Percentiles rank a stretch among this genome's conserved stretches.
Evolutionary conservation across 1,284 basidiomycete species (phyloP).

Genomic region (Rhizoctonia solani): DNA sequence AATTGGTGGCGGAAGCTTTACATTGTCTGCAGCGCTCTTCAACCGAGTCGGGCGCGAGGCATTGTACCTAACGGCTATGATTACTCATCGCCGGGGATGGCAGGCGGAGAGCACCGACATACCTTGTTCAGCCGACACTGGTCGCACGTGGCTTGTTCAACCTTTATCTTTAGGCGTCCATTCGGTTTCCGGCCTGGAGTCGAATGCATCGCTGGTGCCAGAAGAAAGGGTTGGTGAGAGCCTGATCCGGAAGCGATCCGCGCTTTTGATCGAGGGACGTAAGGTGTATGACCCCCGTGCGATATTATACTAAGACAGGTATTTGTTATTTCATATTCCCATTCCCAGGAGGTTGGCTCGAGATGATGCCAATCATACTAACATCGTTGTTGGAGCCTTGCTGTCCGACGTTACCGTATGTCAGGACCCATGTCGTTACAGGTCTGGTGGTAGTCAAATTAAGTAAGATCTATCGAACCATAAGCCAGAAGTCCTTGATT

Average conservation of each 20-base stretch:
- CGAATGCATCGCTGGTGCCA: neutral
- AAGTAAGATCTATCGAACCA: no score
- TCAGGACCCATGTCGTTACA: no score
- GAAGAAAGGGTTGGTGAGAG: neutral
- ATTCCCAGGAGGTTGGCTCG: neutral
- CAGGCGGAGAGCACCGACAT: neutral
- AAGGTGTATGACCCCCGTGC: neutral
- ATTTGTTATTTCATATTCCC: neutral
- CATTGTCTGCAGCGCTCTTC: constrained; percentile 21
- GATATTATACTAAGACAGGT: neutral
- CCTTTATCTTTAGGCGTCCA: constrained; percentile 17
- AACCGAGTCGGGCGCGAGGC: constrained; percentile 15
- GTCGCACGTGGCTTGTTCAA: constrained; percentile 12
- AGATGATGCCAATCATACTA: neutral
- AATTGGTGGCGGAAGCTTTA: neutral
- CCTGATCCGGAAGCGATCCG: neutral
- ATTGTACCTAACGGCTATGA: neutral
- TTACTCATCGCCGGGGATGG: neutral
- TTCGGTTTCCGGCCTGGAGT: neutral
- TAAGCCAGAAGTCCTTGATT: no score
- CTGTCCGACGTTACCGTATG: no score
- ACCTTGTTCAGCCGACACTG: constrained; percentile 1
- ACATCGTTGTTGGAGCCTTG: no score
- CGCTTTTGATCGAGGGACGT: constrained; percentile 6
- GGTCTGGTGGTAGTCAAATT: no score